phyloP scores from a whole-genome alignment of 1,139 yeast species.

The Candida tropicalis region DNA sequence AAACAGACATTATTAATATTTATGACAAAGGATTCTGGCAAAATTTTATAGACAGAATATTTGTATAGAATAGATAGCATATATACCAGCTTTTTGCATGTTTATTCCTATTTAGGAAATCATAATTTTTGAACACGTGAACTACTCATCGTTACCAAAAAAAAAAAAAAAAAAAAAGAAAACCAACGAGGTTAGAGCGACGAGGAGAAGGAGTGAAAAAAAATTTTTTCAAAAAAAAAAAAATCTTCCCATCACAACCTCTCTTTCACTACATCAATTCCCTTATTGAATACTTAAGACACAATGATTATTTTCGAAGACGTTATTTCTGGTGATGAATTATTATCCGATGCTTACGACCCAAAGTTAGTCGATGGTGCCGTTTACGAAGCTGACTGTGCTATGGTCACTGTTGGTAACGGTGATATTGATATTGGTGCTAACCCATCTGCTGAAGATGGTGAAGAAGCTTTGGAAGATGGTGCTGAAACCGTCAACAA shows the following conservation, averaged over 20 bases:
- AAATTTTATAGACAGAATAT: constrained; percentile 40
- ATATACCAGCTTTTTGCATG: not conserved
- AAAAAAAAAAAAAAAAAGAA: constrained; percentile 5
- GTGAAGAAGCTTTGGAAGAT: constrained; percentile 77
- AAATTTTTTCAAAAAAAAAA: constrained; percentile 1
- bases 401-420: constrained; percentile 79
- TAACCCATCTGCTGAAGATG: constrained; percentile 98
- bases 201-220: too few species aligned
- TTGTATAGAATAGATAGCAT: not conserved
- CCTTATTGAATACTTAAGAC: constrained; percentile 6
- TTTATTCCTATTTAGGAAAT: constrained; percentile 15
- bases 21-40: constrained; percentile 67
- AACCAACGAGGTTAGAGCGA: not conserved
- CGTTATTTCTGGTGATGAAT: constrained; percentile 91
- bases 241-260: constrained; percentile 6
- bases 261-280: constrained; percentile 6
- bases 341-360: constrained; percentile 97
- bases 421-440: constrained; percentile 98
- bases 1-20: constrained; percentile 54
- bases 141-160: constrained; percentile 4
- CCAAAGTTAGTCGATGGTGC: constrained; percentile 81
- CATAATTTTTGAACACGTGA: constrained; percentile 12
- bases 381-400: constrained; percentile 96
- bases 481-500: constrained; percentile 92
- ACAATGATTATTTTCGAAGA: constrained; percentile 58